These are phyloP conservation scores for Calonectria crousiana DNA, from an alignment of 2,329 filamentous ascomycete genomes.

Conservation along the genomic window DNA sequence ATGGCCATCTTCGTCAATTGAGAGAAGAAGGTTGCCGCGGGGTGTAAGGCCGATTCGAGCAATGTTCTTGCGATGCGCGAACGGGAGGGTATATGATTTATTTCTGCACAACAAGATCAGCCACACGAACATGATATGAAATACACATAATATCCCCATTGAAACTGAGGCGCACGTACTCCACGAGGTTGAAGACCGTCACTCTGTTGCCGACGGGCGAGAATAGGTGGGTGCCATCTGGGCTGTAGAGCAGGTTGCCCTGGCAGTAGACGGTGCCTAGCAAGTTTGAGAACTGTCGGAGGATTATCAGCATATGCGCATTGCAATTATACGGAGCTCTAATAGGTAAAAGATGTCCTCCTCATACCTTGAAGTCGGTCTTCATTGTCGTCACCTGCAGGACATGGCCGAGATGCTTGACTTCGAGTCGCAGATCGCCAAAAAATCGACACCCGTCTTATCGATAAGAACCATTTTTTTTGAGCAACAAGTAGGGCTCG, in stretches of 20 bases:
- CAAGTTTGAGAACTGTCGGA: constrained; percentile 91
- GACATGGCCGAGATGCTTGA: constrained; percentile 53
- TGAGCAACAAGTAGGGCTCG: not conserved
- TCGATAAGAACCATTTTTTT: constrained; percentile 50
- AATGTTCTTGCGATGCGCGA: constrained; percentile 95
- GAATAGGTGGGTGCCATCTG: constrained; percentile 94
- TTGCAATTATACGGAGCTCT: not conserved
- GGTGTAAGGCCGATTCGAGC: constrained; percentile 88
- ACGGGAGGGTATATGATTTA: constrained; percentile 87
- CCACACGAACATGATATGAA: not conserved
- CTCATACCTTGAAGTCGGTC: constrained; percentile 93
- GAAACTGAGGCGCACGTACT: constrained; percentile 67
- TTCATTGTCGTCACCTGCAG: constrained; percentile 80
- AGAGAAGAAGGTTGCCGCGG: constrained; percentile 90
- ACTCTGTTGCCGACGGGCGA: constrained; percentile 97
- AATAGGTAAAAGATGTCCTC: not conserved
- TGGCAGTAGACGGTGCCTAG: constrained; percentile 98
- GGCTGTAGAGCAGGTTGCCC: constrained; percentile 96
- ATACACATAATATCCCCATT: not conserved
- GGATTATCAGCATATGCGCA: not conserved
- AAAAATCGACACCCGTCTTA: constrained; percentile 52
- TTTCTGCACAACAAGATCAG: constrained; percentile 69
- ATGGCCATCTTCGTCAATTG: constrained; percentile 93
- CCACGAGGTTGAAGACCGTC: constrained; percentile 94
- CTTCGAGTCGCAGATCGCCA: constrained; percentile 43